Evolutionary conservation across 1,284 basidiomycete species (phyloP), one percentile per base, ranked within the genome.

Genomic region (Athelia sp.): DNA sequence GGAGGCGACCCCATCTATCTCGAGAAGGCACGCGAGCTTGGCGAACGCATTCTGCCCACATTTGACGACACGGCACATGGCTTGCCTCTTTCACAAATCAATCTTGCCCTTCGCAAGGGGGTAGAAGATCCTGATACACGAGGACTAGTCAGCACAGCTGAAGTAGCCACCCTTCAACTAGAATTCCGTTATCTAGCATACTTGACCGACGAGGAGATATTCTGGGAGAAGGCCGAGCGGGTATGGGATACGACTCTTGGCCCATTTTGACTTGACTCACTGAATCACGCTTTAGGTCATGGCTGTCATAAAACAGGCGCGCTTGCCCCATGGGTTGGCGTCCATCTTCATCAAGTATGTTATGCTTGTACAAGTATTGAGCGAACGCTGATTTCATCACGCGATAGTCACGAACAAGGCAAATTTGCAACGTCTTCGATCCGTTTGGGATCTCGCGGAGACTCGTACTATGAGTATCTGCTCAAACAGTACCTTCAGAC

Each of bases 401-500:
- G 29, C 21, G 10, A 45, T 48, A 91, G 89, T 48, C 74, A 84
- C 0, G 62, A 80, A 17, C 76, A 71, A 31, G 93, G 92, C 6
- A 71, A 75, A 40, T 96, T 91, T 58, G 73, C 83, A 29, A 70
- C 81, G 10, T 84, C 87, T 18, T 82, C 88, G 34, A 90, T 98
- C 53, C 84, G 95, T 9, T 77, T 98, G 13, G 95, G 95, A 9
- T 95, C 93, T 15, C 79, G 95, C 24, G 95, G 90, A 19, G 95
- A 98, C 68, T 95, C 92, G 3, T 98, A 88, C 70, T 98, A 97
- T 64, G 95, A 98, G 67, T 96, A 96, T 62, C 73, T 97, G 23
- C 60, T 93, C 49, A 93, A 93, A 61, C 87, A 90, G 59, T 89
- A 84, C 57, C 64, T 90, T 6, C 88, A 90, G 60, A 90, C 88